Base-by-base conservation (phyloP, 345 rosid species). In the Euphorbia peplus region DNA sequence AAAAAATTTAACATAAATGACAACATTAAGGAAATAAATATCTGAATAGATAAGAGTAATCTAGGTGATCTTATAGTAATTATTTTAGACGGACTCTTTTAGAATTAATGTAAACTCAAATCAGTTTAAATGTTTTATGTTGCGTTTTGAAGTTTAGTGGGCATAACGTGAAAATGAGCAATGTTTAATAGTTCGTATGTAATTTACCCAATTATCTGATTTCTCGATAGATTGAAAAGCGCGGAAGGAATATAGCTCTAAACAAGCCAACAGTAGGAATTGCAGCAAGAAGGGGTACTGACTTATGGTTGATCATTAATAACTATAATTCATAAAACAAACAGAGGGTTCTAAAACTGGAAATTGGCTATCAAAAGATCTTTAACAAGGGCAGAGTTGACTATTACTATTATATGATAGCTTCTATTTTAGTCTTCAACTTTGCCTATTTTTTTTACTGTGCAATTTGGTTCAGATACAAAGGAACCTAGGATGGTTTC, bases 341-440 rank as follows among this genome's bases (percentile, higher is more conserved):
- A 82, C 84, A 11, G 58, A 52, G 5, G 48, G 35, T 18, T 58
- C 76, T 13, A 71, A 78, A 8, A 69, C 60, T 1, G 83, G 83
- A 15, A 69, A 85, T 28, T 85, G 88, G 88, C 63, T 85, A 39
- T n/a, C 81, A 0, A 84, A 85, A 70, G 88, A 85, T 65, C 83
- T 85, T n/a, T 15, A 85, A 82, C 77, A 72, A 80, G 64, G 88
- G 88, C 48, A 80, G 78, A 71, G 14, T 85, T 54, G 86, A 76
- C 66, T 80, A 74, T 70, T 82, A 19, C 67, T 82, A 82, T 63
- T 85, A 76, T 65, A 19, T 80, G 76, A 73, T 82, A 55, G 82
- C 83, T 59, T 80, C 39, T 18, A 68, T 82, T 47, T 83, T 75
- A 3, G 39, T 32, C 12, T 7, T 80, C 4, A 76, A 85, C 67